Evolutionary conservation across 2,329 filamentous ascomycete species (phyloP).

Genomic region (Akanthomyces dipterigenus): DNA sequence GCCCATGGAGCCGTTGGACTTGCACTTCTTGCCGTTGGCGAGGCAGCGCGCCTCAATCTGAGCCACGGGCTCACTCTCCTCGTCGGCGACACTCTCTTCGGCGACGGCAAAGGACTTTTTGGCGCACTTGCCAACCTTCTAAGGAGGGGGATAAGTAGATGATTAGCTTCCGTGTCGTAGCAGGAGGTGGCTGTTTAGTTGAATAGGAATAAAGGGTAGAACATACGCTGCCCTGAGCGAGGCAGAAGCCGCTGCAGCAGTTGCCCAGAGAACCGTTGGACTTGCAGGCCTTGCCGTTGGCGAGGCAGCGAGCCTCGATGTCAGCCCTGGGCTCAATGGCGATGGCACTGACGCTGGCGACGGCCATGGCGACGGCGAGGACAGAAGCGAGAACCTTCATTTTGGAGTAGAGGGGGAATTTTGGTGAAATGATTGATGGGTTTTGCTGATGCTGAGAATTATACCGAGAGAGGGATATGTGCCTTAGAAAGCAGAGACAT

Average conservation of each 20-base stretch:
- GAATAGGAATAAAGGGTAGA: neutral
- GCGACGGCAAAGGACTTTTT: neutral
- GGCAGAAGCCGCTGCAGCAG: slow-evolving; percentile 1
- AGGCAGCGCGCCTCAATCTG: neutral
- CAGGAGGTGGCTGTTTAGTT: too few species aligned
- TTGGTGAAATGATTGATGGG: neutral
- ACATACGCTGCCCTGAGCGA: neutral
- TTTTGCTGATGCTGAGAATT: too few species aligned
- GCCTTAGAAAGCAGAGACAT: neutral
- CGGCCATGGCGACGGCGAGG: neutral
- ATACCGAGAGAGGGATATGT: neutral
- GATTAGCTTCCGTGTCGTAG: too few species aligned
- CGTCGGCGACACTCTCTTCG: neutral
- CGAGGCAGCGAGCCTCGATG: neutral
- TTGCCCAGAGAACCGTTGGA: neutral
- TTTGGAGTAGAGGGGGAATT: neutral
- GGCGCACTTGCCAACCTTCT: neutral
- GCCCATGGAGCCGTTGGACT: neutral
- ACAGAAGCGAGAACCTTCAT: neutral
- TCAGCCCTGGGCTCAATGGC: neutral
- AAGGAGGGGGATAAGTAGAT: too few species aligned
- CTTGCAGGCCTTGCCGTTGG: neutral
- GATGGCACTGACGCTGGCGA: neutral
- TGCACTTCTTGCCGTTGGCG: neutral
- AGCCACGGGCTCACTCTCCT: too few species aligned